Base-by-base conservation (phyloP, 768 basidiomycete genomes). In the Podaxis rugospora region DNA sequence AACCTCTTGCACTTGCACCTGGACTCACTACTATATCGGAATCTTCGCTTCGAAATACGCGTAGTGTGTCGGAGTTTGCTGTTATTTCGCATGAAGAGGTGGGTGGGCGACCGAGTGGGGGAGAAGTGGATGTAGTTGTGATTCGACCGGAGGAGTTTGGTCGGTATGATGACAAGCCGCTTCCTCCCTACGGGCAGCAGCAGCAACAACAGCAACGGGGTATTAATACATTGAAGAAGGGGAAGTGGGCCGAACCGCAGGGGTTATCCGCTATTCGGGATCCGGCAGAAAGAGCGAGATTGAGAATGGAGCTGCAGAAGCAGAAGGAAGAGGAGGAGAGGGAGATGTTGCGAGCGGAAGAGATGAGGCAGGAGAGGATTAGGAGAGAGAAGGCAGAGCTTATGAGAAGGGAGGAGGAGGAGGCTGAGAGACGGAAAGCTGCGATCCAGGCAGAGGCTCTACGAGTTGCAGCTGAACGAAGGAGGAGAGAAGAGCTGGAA, bases 321-420 rank as follows among this genome's bases (percentile, higher is more conserved):
- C 72, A 69, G 61, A 70, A 70, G 54, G 78, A 82, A 63, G 65
- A 69, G 28, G 82, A 84, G 56, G 81, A 83, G 66, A 72, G 54
- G 72, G 76, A 40, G 79, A 36, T 78, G 4, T 32, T 75, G 36
- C 69, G 67, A 59, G 79, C 81, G 63, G 85, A 87, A 64, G 73
- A 67, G 37, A 71, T 75, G 62, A 70, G 76, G 54, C 79, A 80
- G 63, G 72, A 73, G 0, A 70, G 67, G 23, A 67, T 75, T 16
- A 78, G 70, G 63, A 64, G 63, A 21, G 72, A 75, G 66, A 83
- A 82, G 63, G 78, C 82, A 47, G 77, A 77, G 54, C 64, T 74
- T 21, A 62, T 70, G 66, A 71, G 71, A 58, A 46, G 58, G 32
- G 79, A 82, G 62, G 65, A 70, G 35, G 81, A 83, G 55, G 81